Evolutionary conservation across 768 basidiomycete species (phyloP).

Genomic region (Jaapia argillacea): DNA sequence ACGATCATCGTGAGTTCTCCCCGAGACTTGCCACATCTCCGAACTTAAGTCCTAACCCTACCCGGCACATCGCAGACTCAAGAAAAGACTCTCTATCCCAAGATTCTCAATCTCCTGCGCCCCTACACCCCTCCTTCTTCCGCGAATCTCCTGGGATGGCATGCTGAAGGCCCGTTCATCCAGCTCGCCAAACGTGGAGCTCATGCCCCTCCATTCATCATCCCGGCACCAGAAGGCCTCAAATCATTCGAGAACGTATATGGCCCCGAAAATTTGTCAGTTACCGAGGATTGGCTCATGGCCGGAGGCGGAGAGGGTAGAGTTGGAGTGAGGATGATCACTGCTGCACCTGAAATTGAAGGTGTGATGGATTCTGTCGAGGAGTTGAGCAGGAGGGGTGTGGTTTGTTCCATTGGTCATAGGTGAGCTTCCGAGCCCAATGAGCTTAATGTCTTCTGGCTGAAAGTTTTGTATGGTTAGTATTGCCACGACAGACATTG

Average conservation of each 20-base stretch:
- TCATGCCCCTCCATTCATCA: conserved; percentile 60
- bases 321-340: conserved; percentile 68
- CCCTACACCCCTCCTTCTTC: conserved; percentile 55
- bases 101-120: conserved; percentile 54
- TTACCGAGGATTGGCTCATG: conserved; percentile 62
- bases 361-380: conserved; percentile 69
- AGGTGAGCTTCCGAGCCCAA: conserved; percentile 36
- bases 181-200: conserved; percentile 77
- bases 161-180: conserved; percentile 86
- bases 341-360: conserved; percentile 77
- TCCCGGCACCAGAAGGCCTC: conserved; percentile 52
- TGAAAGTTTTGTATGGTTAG: conserved; percentile 25
- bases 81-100: conserved; percentile 65
- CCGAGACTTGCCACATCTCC: neutral
- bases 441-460: neutral
- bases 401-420: conserved; percentile 84
- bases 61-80: conserved; percentile 54
- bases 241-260: conserved; percentile 68
- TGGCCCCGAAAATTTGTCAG: conserved; percentile 51
- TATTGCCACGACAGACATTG: conserved; percentile 64
- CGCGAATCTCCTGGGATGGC: conserved; percentile 80
- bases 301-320: conserved; percentile 20
- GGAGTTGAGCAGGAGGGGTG: conserved; percentile 50
- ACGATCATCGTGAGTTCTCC: conserved; percentile 47
- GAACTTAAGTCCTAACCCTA: neutral